These are phyloP conservation scores for Boletellus emodensis DNA, from an alignment of 768 basidiomycete species.

Conservation along the genomic window DNA sequence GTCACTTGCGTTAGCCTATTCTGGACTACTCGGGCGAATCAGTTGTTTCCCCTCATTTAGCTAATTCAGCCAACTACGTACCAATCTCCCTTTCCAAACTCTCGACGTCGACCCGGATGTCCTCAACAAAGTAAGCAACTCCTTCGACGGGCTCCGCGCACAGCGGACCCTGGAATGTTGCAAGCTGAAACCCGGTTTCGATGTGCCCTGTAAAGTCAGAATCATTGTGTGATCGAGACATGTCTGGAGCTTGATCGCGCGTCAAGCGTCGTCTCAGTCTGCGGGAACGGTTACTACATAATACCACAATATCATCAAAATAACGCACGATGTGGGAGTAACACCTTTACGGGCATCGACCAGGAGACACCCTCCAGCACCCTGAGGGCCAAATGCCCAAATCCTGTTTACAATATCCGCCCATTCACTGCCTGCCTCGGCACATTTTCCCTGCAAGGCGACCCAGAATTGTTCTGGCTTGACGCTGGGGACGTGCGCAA, in stretches of 20 bases:
- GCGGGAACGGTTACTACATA: conserved; percentile 7
- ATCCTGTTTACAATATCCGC: conserved; percentile 59
- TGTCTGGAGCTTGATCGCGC: conserved; percentile 32
- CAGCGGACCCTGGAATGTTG: conserved; percentile 89
- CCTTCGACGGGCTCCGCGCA: conserved; percentile 96
- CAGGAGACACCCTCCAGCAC: conserved; percentile 81
- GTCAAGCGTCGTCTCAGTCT: conserved; percentile 53
- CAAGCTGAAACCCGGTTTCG: conserved; percentile 94
- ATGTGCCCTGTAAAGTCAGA: conserved; percentile 75
- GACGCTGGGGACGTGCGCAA: conserved; percentile 60
- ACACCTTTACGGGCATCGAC: conserved; percentile 62
- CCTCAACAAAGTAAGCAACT: conserved; percentile 86
- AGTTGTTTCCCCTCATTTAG: conserved; percentile 1
- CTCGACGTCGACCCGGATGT: conserved; percentile 57
- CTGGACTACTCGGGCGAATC: conserved; percentile 48
- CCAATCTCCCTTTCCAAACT: conserved; percentile 65
- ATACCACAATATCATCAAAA: conserved; percentile 6
- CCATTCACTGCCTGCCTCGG: conserved; percentile 78
- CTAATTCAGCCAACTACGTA: conserved; percentile 28
- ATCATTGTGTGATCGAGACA: conserved; percentile 31
- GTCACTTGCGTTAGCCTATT: conserved; percentile 80
- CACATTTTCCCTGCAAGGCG: conserved; percentile 57
- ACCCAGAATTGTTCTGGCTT: conserved; percentile 79
- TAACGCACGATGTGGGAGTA: conserved; percentile 52
- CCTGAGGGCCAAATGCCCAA: conserved; percentile 91